These are phyloP conservation scores for Phaeosphaeriaceae sp. DNA, from an alignment of 2,329 filamentous ascomycete genomes.

Conservation along the genomic window DNA sequence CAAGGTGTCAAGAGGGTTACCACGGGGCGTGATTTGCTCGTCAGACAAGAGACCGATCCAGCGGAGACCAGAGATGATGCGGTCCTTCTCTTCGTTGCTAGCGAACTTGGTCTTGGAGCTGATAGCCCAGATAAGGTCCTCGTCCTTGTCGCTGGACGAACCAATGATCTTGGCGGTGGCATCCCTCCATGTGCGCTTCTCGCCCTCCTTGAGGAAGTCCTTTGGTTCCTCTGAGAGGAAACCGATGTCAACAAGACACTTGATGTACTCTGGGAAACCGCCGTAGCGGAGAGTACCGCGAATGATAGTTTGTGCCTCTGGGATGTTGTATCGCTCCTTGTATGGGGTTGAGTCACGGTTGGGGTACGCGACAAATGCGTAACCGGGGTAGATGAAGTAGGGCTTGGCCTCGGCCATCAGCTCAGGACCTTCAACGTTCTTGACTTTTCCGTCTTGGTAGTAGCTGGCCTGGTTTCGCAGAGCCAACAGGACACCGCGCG, in stretches of 20 bases:
- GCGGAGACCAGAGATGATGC: conserved; percentile 73
- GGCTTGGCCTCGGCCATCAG: conserved; percentile 89
- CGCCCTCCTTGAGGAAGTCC: conserved; percentile 65
- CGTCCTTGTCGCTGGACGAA: conserved; percentile 68
- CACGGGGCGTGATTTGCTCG: conserved; percentile 71
- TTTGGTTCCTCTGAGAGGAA: conserved; percentile 79
- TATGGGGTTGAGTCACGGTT: conserved; percentile 91
- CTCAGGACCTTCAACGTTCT: conserved; percentile 63
- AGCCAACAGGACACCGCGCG: conserved; percentile 85
- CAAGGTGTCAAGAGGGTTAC: conserved; percentile 87
- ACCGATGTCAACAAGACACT: conserved; percentile 84
- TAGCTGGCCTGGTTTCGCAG: conserved; percentile 84
- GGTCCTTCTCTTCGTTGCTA: conserved; percentile 70
- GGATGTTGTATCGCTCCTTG: conserved; percentile 88
- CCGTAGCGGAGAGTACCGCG: conserved; percentile 84
- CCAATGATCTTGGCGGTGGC: conserved; percentile 80
- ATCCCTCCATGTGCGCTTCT: conserved; percentile 80
- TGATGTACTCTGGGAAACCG: conserved; percentile 91
- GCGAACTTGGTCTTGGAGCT: conserved; percentile 76
- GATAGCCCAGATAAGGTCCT: conserved; percentile 77
- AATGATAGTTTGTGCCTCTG: conserved; percentile 87
- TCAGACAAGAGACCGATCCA: conserved; percentile 76
- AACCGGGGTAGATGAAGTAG: conserved; percentile 89
- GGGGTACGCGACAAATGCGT: conserved; percentile 87
- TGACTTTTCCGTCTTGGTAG: conserved; percentile 79